Base-by-base conservation (phyloP, 495 filamentous ascomycete species). In the Penicillium nucicola region DNA sequence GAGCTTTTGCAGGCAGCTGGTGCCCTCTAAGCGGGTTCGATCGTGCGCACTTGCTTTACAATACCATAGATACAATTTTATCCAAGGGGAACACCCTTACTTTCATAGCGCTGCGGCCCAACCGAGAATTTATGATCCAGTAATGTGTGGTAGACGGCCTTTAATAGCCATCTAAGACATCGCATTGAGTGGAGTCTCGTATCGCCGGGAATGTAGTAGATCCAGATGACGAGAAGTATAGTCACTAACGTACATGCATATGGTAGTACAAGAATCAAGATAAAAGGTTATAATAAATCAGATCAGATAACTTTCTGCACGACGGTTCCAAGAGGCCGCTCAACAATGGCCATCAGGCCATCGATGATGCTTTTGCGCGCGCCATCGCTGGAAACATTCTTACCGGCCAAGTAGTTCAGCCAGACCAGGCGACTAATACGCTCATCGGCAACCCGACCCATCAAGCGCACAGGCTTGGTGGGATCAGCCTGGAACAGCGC, bases 391-490 rank as follows among this genome's bases (percentile, higher is more conserved):
- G 90, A 89, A 9, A 96, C 90, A 48, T 83, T 88, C 68, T 85
- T 87, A 7, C 92, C 95, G 15, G 83, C 90, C 31, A 98, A 68
- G 69, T 96, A 98, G 49, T 88, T 85, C 65, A 96, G 69, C 93
- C 92, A 97, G 15, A 97, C 74, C 49, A 89, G 73, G 46, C 88
- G 80, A 45, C 84, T 85, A 9, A 97, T 72, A 44, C 92, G 75
- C 76, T 91, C 87, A 64, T 97, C 93, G 3, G 65, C 55, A 1
- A 97, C 82, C 1, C 72, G 69, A 0, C 91, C 91, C 61, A 95
- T 61, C 64, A 74, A 77, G 45, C 67, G 62, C 36, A 70, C 64
- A 4, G 72, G 61, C 68, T 77, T 65, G 20, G 65, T 51, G 11
- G 61, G 38, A 2, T 68, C 68, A n/a, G 66, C 55, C 56, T 92